Percentiles rank a stretch among this genome's conserved stretches.
phyloP scores from a whole-genome alignment of 2,329 filamentous ascomycete genomes.

The Chaetomium olivaceum region DNA sequence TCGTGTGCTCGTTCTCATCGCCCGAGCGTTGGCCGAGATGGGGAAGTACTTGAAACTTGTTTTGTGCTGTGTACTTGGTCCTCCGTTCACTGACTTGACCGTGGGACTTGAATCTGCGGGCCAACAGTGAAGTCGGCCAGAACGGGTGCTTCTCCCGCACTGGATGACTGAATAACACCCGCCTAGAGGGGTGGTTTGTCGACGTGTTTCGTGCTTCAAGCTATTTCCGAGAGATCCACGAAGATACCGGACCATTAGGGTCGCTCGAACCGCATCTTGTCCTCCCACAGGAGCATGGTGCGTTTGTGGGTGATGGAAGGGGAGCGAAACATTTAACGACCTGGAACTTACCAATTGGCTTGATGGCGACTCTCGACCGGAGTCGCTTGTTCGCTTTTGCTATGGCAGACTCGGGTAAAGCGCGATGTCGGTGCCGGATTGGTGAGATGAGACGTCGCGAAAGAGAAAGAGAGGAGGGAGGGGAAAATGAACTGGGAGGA shows the following conservation, averaged over 20 bases:
- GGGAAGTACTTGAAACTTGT: not conserved
- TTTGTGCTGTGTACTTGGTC: not conserved
- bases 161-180: not conserved
- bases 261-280: conserved; percentile 12
- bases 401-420: conserved; percentile 17
- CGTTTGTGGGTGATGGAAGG: not conserved
- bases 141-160: not conserved
- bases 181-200: not conserved
- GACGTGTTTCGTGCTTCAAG: conserved; percentile 5
- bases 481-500: conserved; percentile 29
- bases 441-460: conserved; percentile 29
- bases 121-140: not conserved
- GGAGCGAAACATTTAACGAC: not conserved
- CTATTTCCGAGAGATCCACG: not conserved
- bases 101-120: not conserved
- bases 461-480: conserved; percentile 36
- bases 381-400: conserved; percentile 25
- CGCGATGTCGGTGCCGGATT: conserved; percentile 25
- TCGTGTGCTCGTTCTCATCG: not conserved
- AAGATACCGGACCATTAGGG: conserved; percentile 10
- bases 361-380: conserved; percentile 20
- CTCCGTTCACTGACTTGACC: not conserved
- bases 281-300: conserved; percentile 5
- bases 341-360: conserved; percentile 1
- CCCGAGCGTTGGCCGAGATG: not conserved